Conservation (phyloP, 2,329 filamentous ascomycete genomes). For the Neoascochyta sp. region DNA sequence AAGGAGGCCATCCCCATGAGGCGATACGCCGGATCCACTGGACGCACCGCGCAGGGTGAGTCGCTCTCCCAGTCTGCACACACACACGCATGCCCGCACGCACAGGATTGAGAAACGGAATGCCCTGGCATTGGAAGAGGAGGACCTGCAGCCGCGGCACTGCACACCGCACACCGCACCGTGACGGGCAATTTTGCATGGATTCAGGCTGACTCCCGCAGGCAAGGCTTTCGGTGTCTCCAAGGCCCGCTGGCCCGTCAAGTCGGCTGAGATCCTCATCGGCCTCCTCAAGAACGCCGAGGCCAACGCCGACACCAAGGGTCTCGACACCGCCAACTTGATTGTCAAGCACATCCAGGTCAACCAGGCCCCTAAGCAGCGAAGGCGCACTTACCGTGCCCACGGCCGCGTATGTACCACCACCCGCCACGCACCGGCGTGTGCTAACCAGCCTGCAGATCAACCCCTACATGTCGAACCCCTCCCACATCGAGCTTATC, state of each 20-base stretch:
- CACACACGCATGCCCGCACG: conserved; percentile 1
- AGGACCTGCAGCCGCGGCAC: conserved; percentile 1
- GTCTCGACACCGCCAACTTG: conserved; percentile 81
- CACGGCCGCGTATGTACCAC: conserved; percentile 89
- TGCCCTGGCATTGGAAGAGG: conserved; percentile 4
- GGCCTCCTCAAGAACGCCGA: conserved; percentile 67
- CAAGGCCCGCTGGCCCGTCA: conserved; percentile 97
- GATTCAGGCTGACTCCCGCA: conserved; percentile 43
- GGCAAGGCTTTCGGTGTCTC: conserved; percentile 99
- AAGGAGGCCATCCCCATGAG: conserved; percentile 98
- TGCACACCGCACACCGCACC: conserved; percentile 1
- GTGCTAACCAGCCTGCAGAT: conserved; percentile 58
- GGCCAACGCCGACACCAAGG: conserved; percentile 46
- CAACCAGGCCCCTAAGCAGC: conserved; percentile 99
- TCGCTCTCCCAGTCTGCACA: conserved; percentile 30
- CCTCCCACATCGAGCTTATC: conserved; percentile 99
- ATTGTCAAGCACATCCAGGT: conserved; percentile 99
- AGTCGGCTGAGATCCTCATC: conserved; percentile 98
- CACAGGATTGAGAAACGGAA: not conserved
- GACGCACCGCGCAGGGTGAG: conserved; percentile 97
- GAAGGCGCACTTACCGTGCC: conserved; percentile 98
- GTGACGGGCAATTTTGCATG: conserved; percentile 2
- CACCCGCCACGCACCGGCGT: not conserved
- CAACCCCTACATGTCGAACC: conserved; percentile 99
- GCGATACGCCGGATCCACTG: conserved; percentile 92